Base-by-base conservation (phyloP, 306 rosid species). In the Vigna mungo region DNA sequence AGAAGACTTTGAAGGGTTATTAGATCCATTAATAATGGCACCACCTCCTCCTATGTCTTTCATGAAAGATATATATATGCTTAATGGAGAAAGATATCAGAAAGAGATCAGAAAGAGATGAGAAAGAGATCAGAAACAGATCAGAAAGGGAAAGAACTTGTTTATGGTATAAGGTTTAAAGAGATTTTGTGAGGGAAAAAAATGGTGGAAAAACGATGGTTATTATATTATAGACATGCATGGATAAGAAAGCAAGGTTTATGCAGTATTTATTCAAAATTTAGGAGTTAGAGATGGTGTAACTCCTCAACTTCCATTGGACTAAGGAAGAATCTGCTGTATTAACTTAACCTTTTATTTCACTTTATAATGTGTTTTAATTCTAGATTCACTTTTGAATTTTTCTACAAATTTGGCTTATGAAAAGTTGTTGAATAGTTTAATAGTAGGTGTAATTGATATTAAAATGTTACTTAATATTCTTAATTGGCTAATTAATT, bases 251-350 rank as follows among this genome's bases (percentile, higher is more conserved):
- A 80, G 84, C 84, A 74, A 85, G 54, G 81, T 83, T 86, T 78
- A 21, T 54, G 71, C 65, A 62, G 5, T 68, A 14, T 47, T 9
- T 1, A 90, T 86, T 89, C 46, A 52, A 78, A 83, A 94, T 89
- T 60, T 76, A 52, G 17, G 65, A 18, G 41, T 16, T 6, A 43
- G 17, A 18, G 1, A 66, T 43, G 71, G 14, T 41, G 93, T 85
- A 90, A 94, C 97, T 85, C 92, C 84, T 87, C 74, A 82, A 76
- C 84, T 92, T 88, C 97, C 59, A 80, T 73, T 68, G 54, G 39
- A 73, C 79, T 77, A 85, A 83, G 80, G 65, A 90, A 94, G 79
- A 85, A 92, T 94, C 85, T 74, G 82, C 55, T 67, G 83, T 63
- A 85, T 87, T 67, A 49, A 86, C 16, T 56, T 23, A 18, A n/a